Percentiles rank a stretch among this genome's conserved stretches.
Evolutionary conservation across 1,284 basidiomycete genomes (phyloP).

Genomic region (Tylopilus orsonianus): DNA sequence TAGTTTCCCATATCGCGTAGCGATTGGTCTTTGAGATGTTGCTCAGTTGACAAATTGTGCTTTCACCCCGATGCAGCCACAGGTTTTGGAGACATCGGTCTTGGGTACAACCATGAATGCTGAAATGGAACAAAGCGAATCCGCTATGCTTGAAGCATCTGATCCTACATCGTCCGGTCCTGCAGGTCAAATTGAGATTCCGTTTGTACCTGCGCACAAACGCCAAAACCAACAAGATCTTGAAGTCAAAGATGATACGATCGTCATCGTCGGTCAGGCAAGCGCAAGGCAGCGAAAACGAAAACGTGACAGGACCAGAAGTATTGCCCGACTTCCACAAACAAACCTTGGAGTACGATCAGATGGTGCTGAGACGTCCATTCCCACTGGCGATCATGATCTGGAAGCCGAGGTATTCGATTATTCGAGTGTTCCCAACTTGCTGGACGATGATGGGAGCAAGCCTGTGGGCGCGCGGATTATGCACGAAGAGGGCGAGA

Average conservation of each 20-base stretch:
- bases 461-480: constrained; percentile 34
- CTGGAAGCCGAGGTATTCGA: constrained; percentile 60
- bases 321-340: not conserved
- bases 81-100: constrained; percentile 8
- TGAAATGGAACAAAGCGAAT: constrained; percentile 7
- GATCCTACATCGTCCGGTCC: constrained; percentile 21
- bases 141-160: constrained; percentile 9
- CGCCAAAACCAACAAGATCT: constrained; percentile 33
- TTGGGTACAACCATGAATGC: constrained; percentile 1
- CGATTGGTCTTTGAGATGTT: constrained; percentile 3
- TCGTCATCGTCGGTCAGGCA: constrained; percentile 69
- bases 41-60: constrained; percentile 4
- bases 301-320: constrained; percentile 26
- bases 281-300: constrained; percentile 64
- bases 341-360: constrained; percentile 5
- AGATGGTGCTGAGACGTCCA: constrained; percentile 3
- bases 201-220: constrained; percentile 65
- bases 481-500: constrained; percentile 30
- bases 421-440: constrained; percentile 71
- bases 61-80: constrained; percentile 9
- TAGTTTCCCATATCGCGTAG: constrained; percentile 2
- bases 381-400: constrained; percentile 18
- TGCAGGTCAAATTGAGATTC: constrained; percentile 59
- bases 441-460: constrained; percentile 66
- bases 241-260: constrained; percentile 52